Evolutionary conservation across 2,329 filamentous ascomycete species (phyloP).

Genomic region (Dryadomyces quercivorus): DNA sequence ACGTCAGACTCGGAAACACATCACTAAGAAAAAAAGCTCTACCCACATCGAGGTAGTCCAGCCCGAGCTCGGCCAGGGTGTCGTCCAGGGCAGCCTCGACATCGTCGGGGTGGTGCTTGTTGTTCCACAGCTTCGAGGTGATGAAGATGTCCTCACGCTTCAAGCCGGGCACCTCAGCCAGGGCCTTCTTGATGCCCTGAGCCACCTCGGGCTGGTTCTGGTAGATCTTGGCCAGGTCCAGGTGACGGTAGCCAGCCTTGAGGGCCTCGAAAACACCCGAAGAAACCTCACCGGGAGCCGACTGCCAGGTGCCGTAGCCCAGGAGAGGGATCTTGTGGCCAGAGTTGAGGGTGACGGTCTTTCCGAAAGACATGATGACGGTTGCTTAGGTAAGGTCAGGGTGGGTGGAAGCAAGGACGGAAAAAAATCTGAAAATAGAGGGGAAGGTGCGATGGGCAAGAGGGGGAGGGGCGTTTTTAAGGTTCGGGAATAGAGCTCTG

Average conservation of each 20-base stretch:
- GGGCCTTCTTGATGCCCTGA: conserved; percentile 34
- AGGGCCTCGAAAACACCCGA: conserved; percentile 51
- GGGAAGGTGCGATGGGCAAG: not conserved
- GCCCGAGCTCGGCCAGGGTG: conserved; percentile 40
- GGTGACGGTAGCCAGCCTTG: conserved; percentile 51
- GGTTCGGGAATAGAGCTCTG: not conserved
- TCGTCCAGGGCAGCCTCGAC: conserved; percentile 44
- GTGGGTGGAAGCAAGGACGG: not conserved
- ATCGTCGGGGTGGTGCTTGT: conserved; percentile 50
- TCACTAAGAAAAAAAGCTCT: not conserved
- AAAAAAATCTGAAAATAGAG: not conserved
- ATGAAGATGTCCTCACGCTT: conserved; percentile 45
- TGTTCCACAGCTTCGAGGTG: conserved; percentile 56
- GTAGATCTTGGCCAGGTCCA: conserved; percentile 27
- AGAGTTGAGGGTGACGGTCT: conserved; percentile 46
- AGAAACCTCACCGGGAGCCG: conserved; percentile 21
- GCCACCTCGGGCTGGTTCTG: conserved; percentile 51
- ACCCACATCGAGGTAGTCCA: conserved; percentile 43
- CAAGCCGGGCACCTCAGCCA: conserved; percentile 35
- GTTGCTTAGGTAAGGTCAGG: not conserved
- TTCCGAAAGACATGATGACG: conserved; percentile 38
- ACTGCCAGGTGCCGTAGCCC: conserved; percentile 30
- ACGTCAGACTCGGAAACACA: not conserved
- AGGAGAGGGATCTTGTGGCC: conserved; percentile 39
- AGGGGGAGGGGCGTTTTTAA: not conserved